A percentile compares a stretch with the other conserved stretches of the same genome.
These are phyloP conservation scores for Castanospermum australe DNA, from an alignment of 306 rosid genomes.

Conservation along the genomic window DNA sequence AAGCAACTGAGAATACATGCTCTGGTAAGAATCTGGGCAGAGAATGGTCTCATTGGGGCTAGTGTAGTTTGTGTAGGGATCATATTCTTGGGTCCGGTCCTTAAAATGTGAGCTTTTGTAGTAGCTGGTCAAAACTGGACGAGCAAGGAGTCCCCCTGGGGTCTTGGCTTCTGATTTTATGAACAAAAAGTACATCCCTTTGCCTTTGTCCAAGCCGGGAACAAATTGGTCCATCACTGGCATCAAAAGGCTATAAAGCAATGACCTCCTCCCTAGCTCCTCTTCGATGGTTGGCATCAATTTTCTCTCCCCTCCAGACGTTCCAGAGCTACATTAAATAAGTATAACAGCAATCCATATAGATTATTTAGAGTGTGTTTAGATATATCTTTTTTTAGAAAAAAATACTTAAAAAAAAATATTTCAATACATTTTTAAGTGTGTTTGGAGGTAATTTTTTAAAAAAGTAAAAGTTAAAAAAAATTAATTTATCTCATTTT, in stretches of 20 bases:
- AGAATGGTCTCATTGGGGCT: slow-evolving; percentile 48
- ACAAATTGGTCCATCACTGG: slow-evolving; percentile 50
- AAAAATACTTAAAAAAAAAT: no score
- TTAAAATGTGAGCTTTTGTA: slow-evolving; percentile 42
- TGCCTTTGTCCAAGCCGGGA: slow-evolving; percentile 41
- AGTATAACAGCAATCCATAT: neutral
- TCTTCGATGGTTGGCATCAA: slow-evolving; percentile 54
- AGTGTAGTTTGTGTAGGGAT: slow-evolving; percentile 47
- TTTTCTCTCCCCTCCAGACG: slow-evolving; percentile 59
- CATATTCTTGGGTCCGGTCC: slow-evolving; percentile 34
- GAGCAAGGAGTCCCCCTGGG: slow-evolving; percentile 46
- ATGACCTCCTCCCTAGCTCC: slow-evolving; percentile 45
- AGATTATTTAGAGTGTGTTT: no score
- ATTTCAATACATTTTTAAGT: no score
- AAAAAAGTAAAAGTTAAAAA: no score
- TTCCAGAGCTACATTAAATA: slow-evolving; percentile 43
- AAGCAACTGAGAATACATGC: slow-evolving; percentile 62
- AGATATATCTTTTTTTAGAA: no score
- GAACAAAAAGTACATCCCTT: slow-evolving; percentile 54
- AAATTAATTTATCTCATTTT: no score
- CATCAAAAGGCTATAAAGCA: slow-evolving; percentile 45
- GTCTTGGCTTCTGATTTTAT: slow-evolving; percentile 42
- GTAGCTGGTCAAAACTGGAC: no score
- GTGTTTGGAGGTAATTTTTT: no score
- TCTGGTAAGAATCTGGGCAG: slow-evolving; percentile 50